Evolutionary conservation across 2,329 filamentous ascomycete species (phyloP), one percentile per base, ranked within the genome.

Genomic region (Monosporascus ibericus): DNA sequence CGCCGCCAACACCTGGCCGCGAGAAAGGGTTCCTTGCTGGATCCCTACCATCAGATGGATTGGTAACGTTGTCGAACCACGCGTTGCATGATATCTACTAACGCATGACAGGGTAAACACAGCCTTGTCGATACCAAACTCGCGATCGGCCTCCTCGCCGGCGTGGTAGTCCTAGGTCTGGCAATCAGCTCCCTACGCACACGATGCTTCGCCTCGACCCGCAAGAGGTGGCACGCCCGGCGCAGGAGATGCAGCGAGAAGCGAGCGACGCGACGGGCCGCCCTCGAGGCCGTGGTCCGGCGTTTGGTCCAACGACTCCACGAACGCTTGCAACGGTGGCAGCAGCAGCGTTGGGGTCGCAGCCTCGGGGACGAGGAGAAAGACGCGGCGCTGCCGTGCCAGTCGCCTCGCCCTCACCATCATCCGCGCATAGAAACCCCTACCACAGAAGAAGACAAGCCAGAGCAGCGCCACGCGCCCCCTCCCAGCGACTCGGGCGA

Each of bases 281-380:
- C 55, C n/a, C 50, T 57, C 27, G 51, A 52, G 2, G 42, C 60
- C 22, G 65, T 67, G 34, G 62, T 70, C 54, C 51, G 60, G 3
- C 60, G 65, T 30, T 51, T 75, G 20, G 55, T 72, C 39, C 55
- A 61, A 42, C 64, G 67, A 51, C 56, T 66, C 1, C 59, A 51
- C 11, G 55, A 60, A n/a, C 46, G 52, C 24, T 39, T 63, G 27
- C 48, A 18, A n/a, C n/a, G 3, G 24, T 27, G 42, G 42, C n/a
- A 24, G 24, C 20, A 17, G 22, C 22, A 46, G 22, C 17, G 42
- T 9, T 24, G 54, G 17, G 52, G 52, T 42, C 55, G 64, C 47
- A 51, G 59, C 18, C 39, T 55, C 47, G 60, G 62, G 20, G 65
- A 66, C 20, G 67, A 69, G 51, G 72, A 74, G 58, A 73, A 74